phyloP scores from a whole-genome alignment of 352 stramenopile species.

The Aphanomyces astaci region DNA sequence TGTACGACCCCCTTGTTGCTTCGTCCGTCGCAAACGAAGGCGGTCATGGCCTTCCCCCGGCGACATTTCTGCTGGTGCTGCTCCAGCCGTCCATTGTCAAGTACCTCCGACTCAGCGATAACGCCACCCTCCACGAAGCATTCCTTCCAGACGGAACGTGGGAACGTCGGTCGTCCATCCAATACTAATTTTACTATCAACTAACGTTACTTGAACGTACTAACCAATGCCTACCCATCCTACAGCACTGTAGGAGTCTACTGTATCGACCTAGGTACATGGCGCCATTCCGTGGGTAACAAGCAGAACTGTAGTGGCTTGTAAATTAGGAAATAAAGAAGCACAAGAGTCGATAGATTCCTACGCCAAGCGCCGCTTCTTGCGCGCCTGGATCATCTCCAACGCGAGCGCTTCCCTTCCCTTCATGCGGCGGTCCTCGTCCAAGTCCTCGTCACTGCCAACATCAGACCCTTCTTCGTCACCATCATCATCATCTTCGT shows the following conservation, averaged over 20 bases:
- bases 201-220: no score
- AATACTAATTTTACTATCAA: neutral
- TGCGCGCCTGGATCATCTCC: constrained; percentile 39
- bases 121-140: constrained; percentile 26
- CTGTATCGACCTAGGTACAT: no score
- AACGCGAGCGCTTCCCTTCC: constrained; percentile 71
- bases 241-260: no score
- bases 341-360: neutral
- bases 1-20: neutral
- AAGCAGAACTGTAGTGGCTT: no score
- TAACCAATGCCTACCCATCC: no score
- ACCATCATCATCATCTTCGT: constrained; percentile 31
- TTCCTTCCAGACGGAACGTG: neutral
- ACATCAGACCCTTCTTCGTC: constrained; percentile 28
- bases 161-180: neutral
- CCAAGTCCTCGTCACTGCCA: no score
- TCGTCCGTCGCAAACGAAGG: neutral
- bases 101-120: constrained; percentile 27
- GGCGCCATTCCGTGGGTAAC: no score
- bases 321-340: no score
- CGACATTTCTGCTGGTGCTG: constrained; percentile 27
- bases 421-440: constrained; percentile 5
- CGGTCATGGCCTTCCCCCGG: neutral
- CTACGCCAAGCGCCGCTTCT: constrained; percentile 18
- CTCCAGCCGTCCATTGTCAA: constrained; percentile 22